These are phyloP conservation scores for Clavulina sp. DNA, from an alignment of 768 basidiomycete species.

Conservation along the genomic window DNA sequence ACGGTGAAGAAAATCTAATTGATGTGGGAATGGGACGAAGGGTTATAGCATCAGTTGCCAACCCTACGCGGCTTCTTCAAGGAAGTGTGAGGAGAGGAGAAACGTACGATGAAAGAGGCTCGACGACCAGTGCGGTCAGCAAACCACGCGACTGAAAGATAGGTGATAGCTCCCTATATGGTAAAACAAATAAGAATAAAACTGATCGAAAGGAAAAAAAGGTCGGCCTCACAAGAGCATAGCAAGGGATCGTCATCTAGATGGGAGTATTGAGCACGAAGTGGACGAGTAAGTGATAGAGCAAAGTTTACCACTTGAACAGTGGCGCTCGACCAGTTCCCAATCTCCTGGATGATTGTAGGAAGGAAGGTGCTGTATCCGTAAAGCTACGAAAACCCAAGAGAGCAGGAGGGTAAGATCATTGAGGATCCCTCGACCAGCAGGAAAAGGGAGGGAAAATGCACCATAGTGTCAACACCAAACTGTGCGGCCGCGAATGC, in stretches of 20 bases:
- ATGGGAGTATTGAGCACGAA: not conserved
- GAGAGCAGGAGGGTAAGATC: not conserved
- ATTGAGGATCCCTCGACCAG: too few relatives aligned
- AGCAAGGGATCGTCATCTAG: not conserved
- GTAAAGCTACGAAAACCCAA: not conserved
- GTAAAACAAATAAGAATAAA: too few relatives aligned
- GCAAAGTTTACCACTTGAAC: not conserved
- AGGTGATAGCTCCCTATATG: not conserved
- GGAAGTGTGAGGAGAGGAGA: not conserved
- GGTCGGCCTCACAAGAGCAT: not conserved
- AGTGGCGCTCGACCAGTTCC: not conserved
- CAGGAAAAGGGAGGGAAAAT: not conserved
- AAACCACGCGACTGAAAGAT: not conserved
- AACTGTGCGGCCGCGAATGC: conserved; percentile 8
- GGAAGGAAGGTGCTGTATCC: conserved; percentile 8
- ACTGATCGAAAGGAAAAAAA: too few relatives aligned
- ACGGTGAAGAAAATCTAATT: not conserved
- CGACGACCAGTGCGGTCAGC: not conserved
- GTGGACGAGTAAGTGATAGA: not conserved
- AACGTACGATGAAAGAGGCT: not conserved
- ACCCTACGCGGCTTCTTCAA: too few relatives aligned
- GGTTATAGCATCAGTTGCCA: too few relatives aligned
- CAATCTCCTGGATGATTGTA: conserved; percentile 6
- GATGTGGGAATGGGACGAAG: not conserved
- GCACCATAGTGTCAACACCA: conserved; percentile 5